Conservation (phyloP, 768 basidiomycete species). For the Mycena rosella region DNA sequence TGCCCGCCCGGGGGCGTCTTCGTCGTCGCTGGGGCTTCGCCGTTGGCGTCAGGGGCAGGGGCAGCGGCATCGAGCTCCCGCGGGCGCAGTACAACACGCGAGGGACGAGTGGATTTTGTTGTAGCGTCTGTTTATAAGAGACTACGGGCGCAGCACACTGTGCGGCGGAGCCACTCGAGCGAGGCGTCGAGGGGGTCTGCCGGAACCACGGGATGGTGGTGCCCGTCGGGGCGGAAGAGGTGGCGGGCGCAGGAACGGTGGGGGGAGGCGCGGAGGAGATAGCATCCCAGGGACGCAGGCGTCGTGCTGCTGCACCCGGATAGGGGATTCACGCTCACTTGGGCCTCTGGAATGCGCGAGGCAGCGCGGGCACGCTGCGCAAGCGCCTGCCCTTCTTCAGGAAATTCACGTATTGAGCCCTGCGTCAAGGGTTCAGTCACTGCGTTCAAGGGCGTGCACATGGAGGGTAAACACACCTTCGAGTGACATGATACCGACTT, state of each 20-base stretch:
- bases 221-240: slow-evolving; percentile 27
- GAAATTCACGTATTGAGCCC: slow-evolving; percentile 92
- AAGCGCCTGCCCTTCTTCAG: slow-evolving; percentile 89
- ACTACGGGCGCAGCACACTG: slow-evolving; percentile 84
- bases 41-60: neutral
- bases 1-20: slow-evolving; percentile 55
- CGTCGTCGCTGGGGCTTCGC: slow-evolving; percentile 43
- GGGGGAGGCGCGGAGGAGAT: slow-evolving; percentile 52
- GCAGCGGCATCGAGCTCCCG: slow-evolving; percentile 77
- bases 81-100: no score
- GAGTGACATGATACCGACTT: slow-evolving; percentile 86
- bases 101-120: no score
- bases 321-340: slow-evolving; percentile 85
- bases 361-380: slow-evolving; percentile 89
- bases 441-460: slow-evolving; percentile 3
- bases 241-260: slow-evolving; percentile 20
- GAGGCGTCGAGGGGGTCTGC: slow-evolving; percentile 53
- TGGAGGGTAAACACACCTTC: slow-evolving; percentile 74
- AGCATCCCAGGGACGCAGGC: slow-evolving; percentile 86
- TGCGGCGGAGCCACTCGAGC: slow-evolving; percentile 88
- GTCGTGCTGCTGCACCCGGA: slow-evolving; percentile 85
- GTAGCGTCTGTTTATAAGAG: no score
- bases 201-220: slow-evolving; percentile 39
- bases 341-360: slow-evolving; percentile 89
- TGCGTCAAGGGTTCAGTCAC: slow-evolving; percentile 45